phyloP scores from a whole-genome alignment of 495 filamentous ascomycete species.

The Daldinia decipiens region DNA sequence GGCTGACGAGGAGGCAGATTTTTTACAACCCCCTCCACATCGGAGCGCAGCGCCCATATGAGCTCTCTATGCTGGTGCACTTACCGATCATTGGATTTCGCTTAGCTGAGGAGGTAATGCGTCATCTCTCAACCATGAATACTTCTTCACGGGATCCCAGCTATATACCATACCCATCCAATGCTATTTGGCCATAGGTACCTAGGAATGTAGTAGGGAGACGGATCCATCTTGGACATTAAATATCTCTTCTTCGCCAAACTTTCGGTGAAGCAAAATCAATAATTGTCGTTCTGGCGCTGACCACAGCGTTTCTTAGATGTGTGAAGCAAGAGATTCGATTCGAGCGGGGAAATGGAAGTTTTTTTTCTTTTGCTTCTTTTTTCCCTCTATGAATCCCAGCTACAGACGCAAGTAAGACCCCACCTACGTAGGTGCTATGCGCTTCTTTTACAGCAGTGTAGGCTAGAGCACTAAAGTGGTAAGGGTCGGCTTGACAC shows the following conservation, averaged over 20 bases:
- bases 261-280: constrained; percentile 28
- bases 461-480: constrained; percentile 14
- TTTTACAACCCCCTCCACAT: constrained; percentile 16
- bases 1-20: constrained; percentile 41
- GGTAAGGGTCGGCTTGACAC: constrained; percentile 29
- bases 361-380: constrained; percentile 1
- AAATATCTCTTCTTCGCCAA: constrained; percentile 16
- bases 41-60: constrained; percentile 26
- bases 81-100: constrained; percentile 28
- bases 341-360: constrained; percentile 35
- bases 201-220: background rate
- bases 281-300: constrained; percentile 5
- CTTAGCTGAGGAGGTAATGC: constrained; percentile 17
- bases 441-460: constrained; percentile 4
- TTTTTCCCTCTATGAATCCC: constrained; percentile 14
- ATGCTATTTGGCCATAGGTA: background rate
- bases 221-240: background rate
- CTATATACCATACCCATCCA: constrained; percentile 1
- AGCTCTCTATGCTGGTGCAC: constrained; percentile 17
- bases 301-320: background rate
- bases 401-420: constrained; percentile 19
- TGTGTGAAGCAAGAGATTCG: constrained; percentile 13
- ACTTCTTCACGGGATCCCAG: constrained; percentile 1
- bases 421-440: constrained; percentile 31
- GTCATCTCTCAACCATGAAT: constrained; percentile 21